phyloP scores from a whole-genome alignment of 495 filamentous ascomycete species.

The Hypoxylon trugodes region DNA sequence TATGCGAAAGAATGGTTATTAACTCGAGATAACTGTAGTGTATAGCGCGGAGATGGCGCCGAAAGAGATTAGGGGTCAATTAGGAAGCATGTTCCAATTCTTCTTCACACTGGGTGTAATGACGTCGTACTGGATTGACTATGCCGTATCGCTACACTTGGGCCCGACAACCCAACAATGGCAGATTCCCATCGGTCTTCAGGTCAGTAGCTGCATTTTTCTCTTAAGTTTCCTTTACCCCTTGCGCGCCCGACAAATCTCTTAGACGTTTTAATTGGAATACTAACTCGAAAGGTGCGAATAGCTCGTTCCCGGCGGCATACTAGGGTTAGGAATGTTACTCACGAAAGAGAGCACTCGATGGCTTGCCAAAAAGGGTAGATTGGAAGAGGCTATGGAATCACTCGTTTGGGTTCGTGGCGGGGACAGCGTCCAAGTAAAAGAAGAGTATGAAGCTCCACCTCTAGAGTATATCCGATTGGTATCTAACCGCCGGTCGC shows the following conservation, averaged over 20 bases:
- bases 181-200: constrained; percentile 59
- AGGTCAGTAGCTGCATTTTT: constrained; percentile 42
- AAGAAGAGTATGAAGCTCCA: constrained; percentile 44
- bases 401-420: constrained; percentile 58
- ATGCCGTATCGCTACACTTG: constrained; percentile 49
- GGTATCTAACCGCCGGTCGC: background rate
- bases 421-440: constrained; percentile 47
- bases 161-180: constrained; percentile 51
- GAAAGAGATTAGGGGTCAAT: constrained; percentile 57
- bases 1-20: background rate
- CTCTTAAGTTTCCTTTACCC: background rate
- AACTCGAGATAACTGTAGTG: constrained; percentile 25
- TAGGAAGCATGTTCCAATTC: constrained; percentile 56
- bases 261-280: background rate
- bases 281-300: background rate
- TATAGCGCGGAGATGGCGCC: constrained; percentile 62
- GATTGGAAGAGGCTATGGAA: constrained; percentile 55
- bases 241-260: too few species aligned
- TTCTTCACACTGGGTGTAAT: constrained; percentile 60
- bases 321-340: constrained; percentile 56
- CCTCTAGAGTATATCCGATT: background rate
- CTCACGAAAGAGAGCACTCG: constrained; percentile 56
- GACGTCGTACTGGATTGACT: constrained; percentile 61
- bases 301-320: constrained; percentile 49
- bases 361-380: constrained; percentile 57